Percentiles rank a stretch among this genome's conserved stretches.
Conservation (phyloP, 805 yeast genomes). For the Jamesozyma piceae region DNA sequence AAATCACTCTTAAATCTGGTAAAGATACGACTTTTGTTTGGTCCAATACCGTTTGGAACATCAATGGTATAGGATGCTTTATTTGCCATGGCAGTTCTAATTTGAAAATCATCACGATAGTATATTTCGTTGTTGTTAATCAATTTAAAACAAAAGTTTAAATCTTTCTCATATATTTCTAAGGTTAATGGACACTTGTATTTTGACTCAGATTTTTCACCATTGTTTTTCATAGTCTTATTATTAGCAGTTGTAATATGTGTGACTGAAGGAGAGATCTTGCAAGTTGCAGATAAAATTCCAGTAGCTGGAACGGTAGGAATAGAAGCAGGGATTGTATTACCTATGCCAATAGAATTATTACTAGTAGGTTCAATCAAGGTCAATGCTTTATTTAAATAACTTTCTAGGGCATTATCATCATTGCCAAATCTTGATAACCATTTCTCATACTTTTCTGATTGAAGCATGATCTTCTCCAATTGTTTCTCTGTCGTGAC, state of each 20-base stretch:
- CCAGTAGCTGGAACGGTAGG: neutral
- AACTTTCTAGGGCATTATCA: neutral
- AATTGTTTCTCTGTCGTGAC: neutral
- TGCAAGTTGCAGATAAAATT: too few relatives aligned
- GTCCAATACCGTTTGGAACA: slow-evolving; percentile 5
- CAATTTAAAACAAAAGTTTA: slow-evolving; percentile 4
- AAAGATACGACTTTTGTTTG: slow-evolving; percentile 1
- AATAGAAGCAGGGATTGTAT: too few relatives aligned
- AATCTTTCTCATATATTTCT: slow-evolving; percentile 3
- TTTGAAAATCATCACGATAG: neutral
- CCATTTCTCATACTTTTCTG: neutral
- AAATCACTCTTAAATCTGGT: slow-evolving; percentile 3
- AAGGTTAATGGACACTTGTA: slow-evolving; percentile 1
- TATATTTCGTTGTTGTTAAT: slow-evolving; percentile 1
- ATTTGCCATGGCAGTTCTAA: neutral
- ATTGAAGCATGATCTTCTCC: slow-evolving; percentile 1
- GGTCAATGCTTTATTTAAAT: neutral
- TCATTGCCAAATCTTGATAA: slow-evolving; percentile 1
- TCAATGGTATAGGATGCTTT: neutral
- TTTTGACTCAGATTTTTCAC: neutral
- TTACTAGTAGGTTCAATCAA: too few relatives aligned
- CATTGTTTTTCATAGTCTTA: neutral
- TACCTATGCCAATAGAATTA: neutral
- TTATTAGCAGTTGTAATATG: neutral
- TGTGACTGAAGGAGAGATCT: too few relatives aligned